phyloP scores from a whole-genome alignment of 129 eudicot species.

The Saposhnikovia divaricata region DNA sequence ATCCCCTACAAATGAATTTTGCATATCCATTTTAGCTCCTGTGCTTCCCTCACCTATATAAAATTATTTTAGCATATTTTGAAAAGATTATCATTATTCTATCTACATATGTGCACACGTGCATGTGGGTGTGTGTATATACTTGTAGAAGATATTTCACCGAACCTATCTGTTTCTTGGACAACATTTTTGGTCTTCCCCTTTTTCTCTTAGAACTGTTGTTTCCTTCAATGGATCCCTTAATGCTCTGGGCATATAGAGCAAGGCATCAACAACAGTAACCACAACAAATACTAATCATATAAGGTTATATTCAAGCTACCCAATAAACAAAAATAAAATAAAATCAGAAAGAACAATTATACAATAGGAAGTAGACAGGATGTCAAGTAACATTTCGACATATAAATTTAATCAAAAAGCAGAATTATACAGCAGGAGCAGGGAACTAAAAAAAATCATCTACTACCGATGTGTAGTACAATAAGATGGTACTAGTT shows the following conservation, averaged over 20 bases:
- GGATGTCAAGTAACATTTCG: background rate
- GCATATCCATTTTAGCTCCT: constrained; percentile 1
- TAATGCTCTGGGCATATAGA: background rate
- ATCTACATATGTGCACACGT: background rate
- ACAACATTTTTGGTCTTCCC: background rate
- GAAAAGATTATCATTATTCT: background rate
- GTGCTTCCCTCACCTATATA: constrained; percentile 3
- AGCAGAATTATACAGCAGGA: background rate
- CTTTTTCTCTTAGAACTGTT: background rate
- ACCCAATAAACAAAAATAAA: background rate
- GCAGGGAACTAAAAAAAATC: background rate
- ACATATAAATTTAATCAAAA: background rate
- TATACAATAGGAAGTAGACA: background rate
- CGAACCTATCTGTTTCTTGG: background rate
- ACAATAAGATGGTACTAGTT: background rate
- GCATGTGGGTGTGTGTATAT: background rate
- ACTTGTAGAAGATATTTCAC: background rate
- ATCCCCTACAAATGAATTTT: background rate
- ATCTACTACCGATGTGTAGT: background rate
- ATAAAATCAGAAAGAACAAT: background rate
- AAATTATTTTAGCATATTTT: background rate
- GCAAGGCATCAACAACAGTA: background rate
- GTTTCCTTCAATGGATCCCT: background rate
- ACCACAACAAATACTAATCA: background rate
- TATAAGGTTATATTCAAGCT: background rate